Percentiles rank a stretch among this genome's conserved stretches.
phyloP scores from a whole-genome alignment of 352 stramenopile species.

The Phytophthora lateralis region DNA sequence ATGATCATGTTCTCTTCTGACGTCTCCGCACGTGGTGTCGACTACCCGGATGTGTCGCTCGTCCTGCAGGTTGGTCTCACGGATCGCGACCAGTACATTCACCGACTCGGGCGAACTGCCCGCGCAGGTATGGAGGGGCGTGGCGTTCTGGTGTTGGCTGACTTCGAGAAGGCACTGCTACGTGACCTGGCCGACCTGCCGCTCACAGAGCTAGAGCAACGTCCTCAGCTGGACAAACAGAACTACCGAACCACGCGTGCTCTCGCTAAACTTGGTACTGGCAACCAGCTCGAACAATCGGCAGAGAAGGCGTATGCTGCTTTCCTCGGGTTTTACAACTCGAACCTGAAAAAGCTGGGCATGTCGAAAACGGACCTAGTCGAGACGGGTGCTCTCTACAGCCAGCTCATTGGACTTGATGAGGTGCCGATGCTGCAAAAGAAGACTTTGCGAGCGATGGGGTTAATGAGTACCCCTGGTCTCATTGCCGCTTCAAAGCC shows the following conservation, averaged over 20 bases:
- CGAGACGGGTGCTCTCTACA: slow-evolving; percentile 69
- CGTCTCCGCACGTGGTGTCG: slow-evolving; percentile 94
- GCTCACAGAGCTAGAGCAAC: slow-evolving; percentile 44
- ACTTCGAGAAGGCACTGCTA: slow-evolving; percentile 85
- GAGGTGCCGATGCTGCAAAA: slow-evolving; percentile 85
- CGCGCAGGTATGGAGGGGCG: slow-evolving; percentile 87
- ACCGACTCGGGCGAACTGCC: slow-evolving; percentile 94
- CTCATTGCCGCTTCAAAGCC: slow-evolving; percentile 40
- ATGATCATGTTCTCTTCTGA: slow-evolving; percentile 95
- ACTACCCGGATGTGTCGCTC: slow-evolving; percentile 95
- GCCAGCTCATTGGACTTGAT: slow-evolving; percentile 56
- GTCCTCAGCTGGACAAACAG: slow-evolving; percentile 30
- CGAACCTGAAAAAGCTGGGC: slow-evolving; percentile 63
- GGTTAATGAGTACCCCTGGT: slow-evolving; percentile 76
- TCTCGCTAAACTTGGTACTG: slow-evolving; percentile 38
- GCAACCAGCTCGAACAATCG: slow-evolving; percentile 66
- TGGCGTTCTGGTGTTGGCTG: slow-evolving; percentile 80
- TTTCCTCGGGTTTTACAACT: slow-evolving; percentile 96
- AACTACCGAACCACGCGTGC: slow-evolving; percentile 36
- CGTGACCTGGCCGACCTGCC: slow-evolving; percentile 76
- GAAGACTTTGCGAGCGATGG: slow-evolving; percentile 80
- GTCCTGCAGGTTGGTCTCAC: slow-evolving; percentile 88
- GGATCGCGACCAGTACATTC: slow-evolving; percentile 94
- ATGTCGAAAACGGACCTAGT: slow-evolving; percentile 74
- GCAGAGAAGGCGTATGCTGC: slow-evolving; percentile 92